Evolutionary conservation across 2,329 filamentous ascomycete genomes (phyloP), one percentile per base, ranked within the genome.

Genomic region (Zymoseptoria brevis): DNA sequence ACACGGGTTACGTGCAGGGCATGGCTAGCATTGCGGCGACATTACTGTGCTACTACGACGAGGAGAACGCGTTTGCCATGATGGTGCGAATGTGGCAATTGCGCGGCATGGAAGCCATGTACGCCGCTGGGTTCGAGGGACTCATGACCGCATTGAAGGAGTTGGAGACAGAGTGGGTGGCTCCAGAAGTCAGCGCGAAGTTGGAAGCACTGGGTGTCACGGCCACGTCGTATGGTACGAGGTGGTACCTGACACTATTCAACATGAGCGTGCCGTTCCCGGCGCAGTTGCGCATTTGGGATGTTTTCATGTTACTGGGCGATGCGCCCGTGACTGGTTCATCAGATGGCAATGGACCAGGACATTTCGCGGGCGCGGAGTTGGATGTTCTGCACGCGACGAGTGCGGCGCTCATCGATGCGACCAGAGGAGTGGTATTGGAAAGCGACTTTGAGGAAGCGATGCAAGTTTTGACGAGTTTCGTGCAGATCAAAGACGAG

Each of bases 221-320:
- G 50, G 85, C 90, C 19, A 96, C 91, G 1, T 87, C 92, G n/a
- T 99, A 96, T 71, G 94, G 92, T 30, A 97, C 93, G 3, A 83
- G 92, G 56, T 99, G 94, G 94, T 99, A 99, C 72, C 81, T 99
- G 55, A 99, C 94, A 1, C 80, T 99, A 8, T 99, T 99, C 81
- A 97, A 97, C 75, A 88, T 97, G 70, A 95, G 90, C 16, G 89
- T 99, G 55, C 94, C 94, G 0, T 99, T 97, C 69, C 83, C 90
- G 0, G 92, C 93, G 3, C 94, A 97, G 74, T 85, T 99, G 41
- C 88, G 94, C 54, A 88, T 99, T 16, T 99, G 94, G 94, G 94
- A 99, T 71, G 89, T 96, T 1, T 97, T 97, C 75, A 90, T 99
- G 83, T 84, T 99, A 13, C 83, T 97, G 11, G 94, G 93, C 53